Evolutionary conservation across 2,329 filamentous ascomycete genomes (phyloP), one percentile per base, ranked within the genome.

Genomic region (Exophiala sideris): DNA sequence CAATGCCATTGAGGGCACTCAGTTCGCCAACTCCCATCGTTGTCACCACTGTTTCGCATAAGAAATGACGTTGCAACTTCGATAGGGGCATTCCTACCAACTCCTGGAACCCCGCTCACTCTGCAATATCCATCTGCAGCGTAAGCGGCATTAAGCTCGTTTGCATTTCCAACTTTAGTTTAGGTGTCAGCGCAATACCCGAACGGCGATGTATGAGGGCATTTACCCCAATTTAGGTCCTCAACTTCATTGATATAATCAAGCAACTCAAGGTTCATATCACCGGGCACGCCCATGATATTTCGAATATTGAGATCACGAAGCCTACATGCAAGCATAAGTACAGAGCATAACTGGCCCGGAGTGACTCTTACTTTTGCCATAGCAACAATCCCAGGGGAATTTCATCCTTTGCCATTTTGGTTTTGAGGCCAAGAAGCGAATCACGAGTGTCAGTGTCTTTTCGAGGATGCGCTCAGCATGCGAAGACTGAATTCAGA

Each of bases 61-160:
- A 12, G 35, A 38, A 38, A 10, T 5, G 11, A 8, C 5, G 3
- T 9, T 10, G 35, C 35, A 20, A 12, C 5, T 7, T 6, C 3
- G 16, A 44, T 10, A 38, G 10, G 9, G 35, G 35, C 5, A 4
- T 5, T 5, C 35, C n/a, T 8, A 50, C 48, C 11, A 33, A 51
- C 48, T 11, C 48, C 79, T 32, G 89, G 83, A 41, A 18, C 10
- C 20, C 86, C 84, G 50, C 86, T 87, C 52, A 88, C 79, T 59
- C 87, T 80, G 51, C 86, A 85, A 67, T 90, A 90, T 16, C 86
- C 87, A 71, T 90, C 87, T n/a, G 87, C 85, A 29, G 87, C 86
- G 63, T 90, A 90, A n/a, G 83, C 85, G 16, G n/a, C 78, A 66
- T 82, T 82, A 50, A 83, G 72, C 65, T 83, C 80, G 66, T 84